Evolutionary conservation across 176 grass and related monocot species (phyloP), one percentile per base, ranked within the genome.

Genomic region (Aegilops umbellulata): DNA sequence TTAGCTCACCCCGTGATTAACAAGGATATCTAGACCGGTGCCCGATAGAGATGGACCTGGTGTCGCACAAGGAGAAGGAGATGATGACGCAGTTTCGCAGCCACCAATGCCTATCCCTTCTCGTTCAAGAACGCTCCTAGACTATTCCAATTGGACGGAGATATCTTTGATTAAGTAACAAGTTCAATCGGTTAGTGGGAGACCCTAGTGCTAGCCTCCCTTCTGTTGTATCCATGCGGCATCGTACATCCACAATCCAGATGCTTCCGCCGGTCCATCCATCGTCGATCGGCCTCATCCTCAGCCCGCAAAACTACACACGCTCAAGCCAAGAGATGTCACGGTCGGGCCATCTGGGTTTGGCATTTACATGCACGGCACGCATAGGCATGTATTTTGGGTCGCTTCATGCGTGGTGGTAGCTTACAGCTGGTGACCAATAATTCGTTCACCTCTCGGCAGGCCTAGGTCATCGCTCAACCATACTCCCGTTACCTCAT

Each of bases 1-100:
- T 90, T 34, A 90, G 76, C 6, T 88, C 85, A 91, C 51, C 47
- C 38, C 14, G 25, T 1, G 13, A 84, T 87, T 88, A 91, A 87
- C 76, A 91, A 88, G 12, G 13, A 76, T 87, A 91, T 91, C 85
- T 64, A 64, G 66, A 42, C 80, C 15, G 5, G 27, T 27, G 8
- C 15, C 49, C 8, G 85, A 60, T 83, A 0, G 44, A 69, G 69
- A 35, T 27, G 32, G 62, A 47, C 62, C 63, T 51, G 81, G 12
- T 62, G 74, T 67, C 65, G 41, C 39, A 67, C 41, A 30, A 30
- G 29, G 29, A 30, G 29, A 30, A 30, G 29, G 29, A 30, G 29
- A 44, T 25, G 72, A 75, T 57, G 65, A 26, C 60, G n/a, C 80
- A 23, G 66, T 83, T 78, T 83, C 31, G 7, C 42, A 13, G 55